Evolutionary conservation across 495 filamentous ascomycete species (phyloP).

Genomic region (Hypomontagnella submonticulosa): DNA sequence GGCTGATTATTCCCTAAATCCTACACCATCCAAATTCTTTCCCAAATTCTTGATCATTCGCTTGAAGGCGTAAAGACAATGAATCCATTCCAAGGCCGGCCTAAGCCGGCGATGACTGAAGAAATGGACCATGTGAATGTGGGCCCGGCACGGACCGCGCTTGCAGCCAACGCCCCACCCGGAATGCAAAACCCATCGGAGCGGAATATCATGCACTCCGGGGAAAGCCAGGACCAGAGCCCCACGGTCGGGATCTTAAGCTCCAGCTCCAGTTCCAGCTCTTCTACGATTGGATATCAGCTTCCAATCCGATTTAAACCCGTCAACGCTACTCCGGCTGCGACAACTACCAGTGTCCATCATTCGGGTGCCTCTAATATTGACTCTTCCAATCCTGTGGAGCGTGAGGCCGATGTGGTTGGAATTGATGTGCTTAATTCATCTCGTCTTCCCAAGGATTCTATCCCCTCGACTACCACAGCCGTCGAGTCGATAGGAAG

Average conservation of each 20-base stretch:
- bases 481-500: neutral
- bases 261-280: conserved; percentile 8
- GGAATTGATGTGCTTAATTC: conserved; percentile 5
- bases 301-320: conserved; percentile 1
- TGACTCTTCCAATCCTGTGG: neutral
- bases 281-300: conserved; percentile 1
- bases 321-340: conserved; percentile 1
- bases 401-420: too few relatives aligned
- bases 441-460: conserved; percentile 15
- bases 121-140: conserved; percentile 1
- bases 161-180: neutral
- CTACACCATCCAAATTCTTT: too few relatives aligned
- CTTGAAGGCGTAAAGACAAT: too few relatives aligned
- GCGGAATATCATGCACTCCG: conserved; percentile 3
- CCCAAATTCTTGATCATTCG: too few relatives aligned
- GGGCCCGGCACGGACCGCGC: conserved; percentile 1
- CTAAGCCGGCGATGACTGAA: neutral
- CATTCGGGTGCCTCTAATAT: neutral
- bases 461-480: neutral
- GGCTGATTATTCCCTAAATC: too few relatives aligned
- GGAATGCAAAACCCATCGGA: neutral
- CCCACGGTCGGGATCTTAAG: too few relatives aligned
- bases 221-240: neutral
- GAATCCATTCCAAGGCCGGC: too few relatives aligned
- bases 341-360: neutral